Evolutionary conservation across 768 basidiomycete species (phyloP).

Genomic region (Floccularia luteovirens): DNA sequence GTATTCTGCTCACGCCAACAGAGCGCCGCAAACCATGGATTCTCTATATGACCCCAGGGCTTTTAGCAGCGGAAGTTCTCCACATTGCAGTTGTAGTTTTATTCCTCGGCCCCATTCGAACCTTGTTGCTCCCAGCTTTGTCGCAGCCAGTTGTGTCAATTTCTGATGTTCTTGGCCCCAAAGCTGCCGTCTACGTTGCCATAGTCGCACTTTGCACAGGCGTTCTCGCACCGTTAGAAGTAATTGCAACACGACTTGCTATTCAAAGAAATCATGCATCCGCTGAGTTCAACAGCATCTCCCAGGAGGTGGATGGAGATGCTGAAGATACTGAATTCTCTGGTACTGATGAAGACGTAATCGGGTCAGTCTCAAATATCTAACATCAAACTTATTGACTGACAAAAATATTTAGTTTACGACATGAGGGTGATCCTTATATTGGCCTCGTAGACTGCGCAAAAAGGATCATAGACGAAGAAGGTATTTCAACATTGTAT

Average conservation of each 20-base stretch:
- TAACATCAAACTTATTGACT: too few relatives aligned
- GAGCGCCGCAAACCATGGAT: slow-evolving; percentile 76
- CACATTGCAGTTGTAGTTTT: slow-evolving; percentile 41
- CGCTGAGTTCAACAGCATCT: slow-evolving; percentile 64
- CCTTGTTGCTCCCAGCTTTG: slow-evolving; percentile 35
- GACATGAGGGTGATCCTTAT: slow-evolving; percentile 77
- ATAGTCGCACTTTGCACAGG: slow-evolving; percentile 48
- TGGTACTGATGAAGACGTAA: slow-evolving; percentile 74
- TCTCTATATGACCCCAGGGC: slow-evolving; percentile 70
- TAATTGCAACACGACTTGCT: slow-evolving; percentile 69
- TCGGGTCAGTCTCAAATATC: slow-evolving; percentile 63
- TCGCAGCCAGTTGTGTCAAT: slow-evolving; percentile 20
- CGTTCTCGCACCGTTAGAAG: slow-evolving; percentile 71
- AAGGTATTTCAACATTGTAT: slow-evolving; percentile 67
- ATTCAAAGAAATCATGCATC: slow-evolving; percentile 82
- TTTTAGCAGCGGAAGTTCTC: slow-evolving; percentile 51
- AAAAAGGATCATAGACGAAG: slow-evolving; percentile 72
- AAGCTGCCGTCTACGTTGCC: slow-evolving; percentile 46
- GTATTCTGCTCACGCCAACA: slow-evolving; percentile 71
- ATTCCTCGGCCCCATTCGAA: slow-evolving; percentile 37
- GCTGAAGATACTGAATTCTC: slow-evolving; percentile 57
- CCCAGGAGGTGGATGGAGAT: slow-evolving; percentile 67
- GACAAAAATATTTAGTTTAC: too few relatives aligned
- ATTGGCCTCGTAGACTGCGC: slow-evolving; percentile 66
- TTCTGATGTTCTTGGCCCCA: slow-evolving; percentile 39